A percentile compares a stretch with the other conserved stretches of the same genome.
phyloP scores from a whole-genome alignment of 83 land plant genomes.

The Thuja plicata region DNA sequence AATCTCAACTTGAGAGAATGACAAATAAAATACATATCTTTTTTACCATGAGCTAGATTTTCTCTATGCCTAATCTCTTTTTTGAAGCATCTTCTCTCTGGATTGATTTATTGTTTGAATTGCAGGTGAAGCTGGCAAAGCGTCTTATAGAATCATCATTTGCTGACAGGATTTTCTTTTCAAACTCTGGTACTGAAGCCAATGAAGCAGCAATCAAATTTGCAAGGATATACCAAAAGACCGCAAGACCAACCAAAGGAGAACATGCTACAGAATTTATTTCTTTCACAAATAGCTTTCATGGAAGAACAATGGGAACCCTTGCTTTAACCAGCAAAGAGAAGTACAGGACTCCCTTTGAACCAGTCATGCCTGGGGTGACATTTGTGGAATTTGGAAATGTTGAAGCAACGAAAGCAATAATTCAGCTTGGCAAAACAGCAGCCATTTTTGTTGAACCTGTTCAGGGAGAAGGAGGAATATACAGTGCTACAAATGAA shows the following conservation, averaged over 20 bases:
- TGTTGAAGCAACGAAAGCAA: slow-evolving; percentile 45
- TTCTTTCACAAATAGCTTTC: slow-evolving; percentile 81
- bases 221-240: slow-evolving; percentile 81
- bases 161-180: slow-evolving; percentile 86
- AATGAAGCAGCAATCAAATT: slow-evolving; percentile 99
- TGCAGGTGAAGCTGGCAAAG: slow-evolving; percentile 85
- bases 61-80: not conserved
- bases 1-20: slow-evolving; percentile 1
- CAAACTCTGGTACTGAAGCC: slow-evolving; percentile 98
- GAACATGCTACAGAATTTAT: slow-evolving; percentile 68
- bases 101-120: slow-evolving; percentile 7
- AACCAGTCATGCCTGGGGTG: slow-evolving; percentile 95
- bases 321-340: slow-evolving; percentile 94
- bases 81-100: slow-evolving; percentile 5
- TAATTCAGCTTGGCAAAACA: slow-evolving; percentile 56
- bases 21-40: not conserved
- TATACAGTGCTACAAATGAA: slow-evolving; percentile 66
- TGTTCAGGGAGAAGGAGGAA: slow-evolving; percentile 97
- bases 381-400: slow-evolving; percentile 84
- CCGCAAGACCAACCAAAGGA: slow-evolving; percentile 28
- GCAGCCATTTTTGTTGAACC: slow-evolving; percentile 99
- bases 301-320: slow-evolving; percentile 96
- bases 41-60: not conserved
- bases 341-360: slow-evolving; percentile 83
- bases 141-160: slow-evolving; percentile 83